These are phyloP conservation scores for Kappamyces sp. DNA, from an alignment of 192 early-diverging fungal species.

Conservation along the genomic window DNA sequence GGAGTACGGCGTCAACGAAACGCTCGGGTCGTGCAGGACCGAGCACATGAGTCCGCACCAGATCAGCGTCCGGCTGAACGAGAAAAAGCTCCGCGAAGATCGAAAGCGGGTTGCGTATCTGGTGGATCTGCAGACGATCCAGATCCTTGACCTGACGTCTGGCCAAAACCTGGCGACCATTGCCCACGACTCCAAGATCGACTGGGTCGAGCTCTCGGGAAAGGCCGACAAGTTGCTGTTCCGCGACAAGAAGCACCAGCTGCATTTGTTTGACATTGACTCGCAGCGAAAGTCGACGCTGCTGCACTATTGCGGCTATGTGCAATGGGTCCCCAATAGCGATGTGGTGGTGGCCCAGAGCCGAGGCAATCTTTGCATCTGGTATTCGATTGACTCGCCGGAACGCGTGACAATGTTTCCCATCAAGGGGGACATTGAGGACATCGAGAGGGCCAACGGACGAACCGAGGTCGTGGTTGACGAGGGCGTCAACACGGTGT, in stretches of 20 bases:
- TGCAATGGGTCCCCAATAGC: slow-evolving; percentile 62
- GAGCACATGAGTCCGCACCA: slow-evolving; percentile 63
- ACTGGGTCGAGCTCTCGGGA: slow-evolving; percentile 63
- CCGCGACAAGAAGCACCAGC: slow-evolving; percentile 51
- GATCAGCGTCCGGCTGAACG: slow-evolving; percentile 58
- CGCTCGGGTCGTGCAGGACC: slow-evolving; percentile 54
- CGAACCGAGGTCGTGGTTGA: slow-evolving; percentile 62
- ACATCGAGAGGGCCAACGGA: slow-evolving; percentile 55
- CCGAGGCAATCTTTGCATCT: slow-evolving; percentile 56
- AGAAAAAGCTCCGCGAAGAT: slow-evolving; percentile 48
- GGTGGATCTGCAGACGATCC: slow-evolving; percentile 55
- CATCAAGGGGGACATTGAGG: slow-evolving; percentile 62
- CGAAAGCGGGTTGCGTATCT: slow-evolving; percentile 56
- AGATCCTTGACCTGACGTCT: slow-evolving; percentile 49
- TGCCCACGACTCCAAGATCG: slow-evolving; percentile 50
- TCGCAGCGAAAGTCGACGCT: slow-evolving; percentile 44
- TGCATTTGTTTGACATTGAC: slow-evolving; percentile 54
- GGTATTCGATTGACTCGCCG: slow-evolving; percentile 60
- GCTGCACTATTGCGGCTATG: slow-evolving; percentile 56
- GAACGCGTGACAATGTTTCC: slow-evolving; percentile 62
- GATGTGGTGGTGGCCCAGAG: slow-evolving; percentile 61
- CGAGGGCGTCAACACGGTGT: slow-evolving; percentile 62
- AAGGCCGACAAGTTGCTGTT: slow-evolving; percentile 61
- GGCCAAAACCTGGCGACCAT: slow-evolving; percentile 39
- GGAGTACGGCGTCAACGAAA: slow-evolving; percentile 64